Evolutionary conservation across 23 red algal genomes (phyloP).

Genomic region (Gracilariopsis chorda): DNA sequence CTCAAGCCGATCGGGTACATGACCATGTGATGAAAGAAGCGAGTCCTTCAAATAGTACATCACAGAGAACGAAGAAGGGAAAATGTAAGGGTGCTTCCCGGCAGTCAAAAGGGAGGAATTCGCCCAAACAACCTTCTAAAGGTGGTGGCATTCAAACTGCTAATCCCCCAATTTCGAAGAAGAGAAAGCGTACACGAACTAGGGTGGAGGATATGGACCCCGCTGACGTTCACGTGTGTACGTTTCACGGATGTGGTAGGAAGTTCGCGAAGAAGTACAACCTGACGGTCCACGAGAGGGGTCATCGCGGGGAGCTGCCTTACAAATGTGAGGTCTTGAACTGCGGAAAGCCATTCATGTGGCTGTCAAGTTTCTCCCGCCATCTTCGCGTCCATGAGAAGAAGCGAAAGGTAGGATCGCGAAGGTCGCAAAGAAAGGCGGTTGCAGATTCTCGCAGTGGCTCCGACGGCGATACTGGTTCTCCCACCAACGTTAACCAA

Average conservation of each 20-base stretch:
- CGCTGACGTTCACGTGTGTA: slow-evolving; percentile 15
- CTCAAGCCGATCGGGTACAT: too few species aligned
- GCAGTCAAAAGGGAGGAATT: too few species aligned
- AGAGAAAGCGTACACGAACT: slow-evolving; percentile 24
- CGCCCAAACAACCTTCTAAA: too few species aligned
- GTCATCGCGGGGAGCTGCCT: slow-evolving; percentile 54
- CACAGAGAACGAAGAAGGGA: too few species aligned
- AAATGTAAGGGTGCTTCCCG: too few species aligned
- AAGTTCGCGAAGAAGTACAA: slow-evolving; percentile 76
- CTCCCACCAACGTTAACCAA: too few species aligned
- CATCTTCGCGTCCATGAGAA: slow-evolving; percentile 33
- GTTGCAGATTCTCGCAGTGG: neutral
- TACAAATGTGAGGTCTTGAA: slow-evolving; percentile 34
- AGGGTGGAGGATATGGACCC: slow-evolving; percentile 43
- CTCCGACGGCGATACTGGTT: neutral
- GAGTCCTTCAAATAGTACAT: too few species aligned
- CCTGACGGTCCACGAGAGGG: slow-evolving; percentile 67
- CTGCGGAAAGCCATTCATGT: slow-evolving; percentile 69
- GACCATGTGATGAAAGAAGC: too few species aligned
- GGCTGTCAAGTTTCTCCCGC: slow-evolving; percentile 44
- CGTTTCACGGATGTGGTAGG: slow-evolving; percentile 29
- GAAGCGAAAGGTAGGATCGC: neutral
- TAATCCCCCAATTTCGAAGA: too few species aligned
- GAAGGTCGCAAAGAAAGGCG: neutral
- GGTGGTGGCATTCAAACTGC: too few species aligned